These are phyloP conservation scores for Diaporthe sp. DNA, from an alignment of 2,329 filamentous ascomycete genomes.

Conservation along the genomic window DNA sequence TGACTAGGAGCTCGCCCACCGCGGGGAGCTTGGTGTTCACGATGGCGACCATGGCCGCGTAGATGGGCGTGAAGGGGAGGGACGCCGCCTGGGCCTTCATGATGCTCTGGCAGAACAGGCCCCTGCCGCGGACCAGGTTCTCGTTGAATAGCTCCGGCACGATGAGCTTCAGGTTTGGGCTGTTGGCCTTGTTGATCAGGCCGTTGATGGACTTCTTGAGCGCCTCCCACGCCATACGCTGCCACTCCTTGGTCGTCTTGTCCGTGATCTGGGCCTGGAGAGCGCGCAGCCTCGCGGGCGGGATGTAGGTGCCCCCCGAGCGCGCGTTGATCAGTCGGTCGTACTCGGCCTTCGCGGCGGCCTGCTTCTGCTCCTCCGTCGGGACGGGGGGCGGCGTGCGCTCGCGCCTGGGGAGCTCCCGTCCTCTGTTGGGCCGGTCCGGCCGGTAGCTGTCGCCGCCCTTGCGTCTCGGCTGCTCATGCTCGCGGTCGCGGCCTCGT, in stretches of 20 bases:
- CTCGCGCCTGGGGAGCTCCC: slow-evolving; percentile 45
- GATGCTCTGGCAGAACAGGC: slow-evolving; percentile 93
- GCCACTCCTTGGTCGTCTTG: slow-evolving; percentile 95
- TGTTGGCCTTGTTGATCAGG: slow-evolving; percentile 99
- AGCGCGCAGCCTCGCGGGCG: slow-evolving; percentile 88
- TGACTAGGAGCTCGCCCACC: slow-evolving; percentile 91
- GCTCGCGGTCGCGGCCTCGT: slow-evolving; percentile 40
- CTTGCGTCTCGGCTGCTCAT: slow-evolving; percentile 55
- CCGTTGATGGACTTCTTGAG: slow-evolving; percentile 99
- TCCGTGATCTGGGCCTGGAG: slow-evolving; percentile 98
- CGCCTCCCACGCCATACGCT: slow-evolving; percentile 99
- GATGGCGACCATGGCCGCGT: slow-evolving; percentile 94
- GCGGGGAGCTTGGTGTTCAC: slow-evolving; percentile 98
- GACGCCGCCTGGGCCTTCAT: slow-evolving; percentile 99
- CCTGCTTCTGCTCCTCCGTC: slow-evolving; percentile 88
- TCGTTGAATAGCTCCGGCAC: slow-evolving; percentile 96
- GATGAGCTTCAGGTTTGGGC: slow-evolving; percentile 97
- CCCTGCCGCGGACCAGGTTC: slow-evolving; percentile 91
- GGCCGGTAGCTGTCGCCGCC: slow-evolving; percentile 67
- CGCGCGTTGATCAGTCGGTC: slow-evolving; percentile 92
- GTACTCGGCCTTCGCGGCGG: slow-evolving; percentile 91
- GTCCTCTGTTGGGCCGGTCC: slow-evolving; percentile 35
- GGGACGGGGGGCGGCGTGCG: slow-evolving; percentile 58
- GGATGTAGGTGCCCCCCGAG: slow-evolving; percentile 96
- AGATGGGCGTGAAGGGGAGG: slow-evolving; percentile 95